phyloP scores from a whole-genome alignment of 495 filamentous ascomycete genomes.

The Immersiella caudata region DNA sequence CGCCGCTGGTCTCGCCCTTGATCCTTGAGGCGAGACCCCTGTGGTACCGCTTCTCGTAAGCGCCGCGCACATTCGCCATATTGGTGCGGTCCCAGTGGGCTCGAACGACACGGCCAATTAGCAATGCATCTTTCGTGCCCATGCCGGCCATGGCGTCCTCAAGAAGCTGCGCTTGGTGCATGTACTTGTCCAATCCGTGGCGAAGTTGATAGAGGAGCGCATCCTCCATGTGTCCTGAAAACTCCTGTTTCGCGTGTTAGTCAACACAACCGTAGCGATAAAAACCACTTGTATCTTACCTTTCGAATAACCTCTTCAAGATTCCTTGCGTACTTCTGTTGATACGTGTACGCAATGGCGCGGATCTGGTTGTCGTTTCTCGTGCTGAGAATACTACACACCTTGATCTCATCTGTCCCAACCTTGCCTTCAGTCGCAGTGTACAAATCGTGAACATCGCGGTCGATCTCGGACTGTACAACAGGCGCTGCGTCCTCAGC shows the following conservation, averaged over 20 bases:
- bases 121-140: slow-evolving; percentile 81
- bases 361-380: slow-evolving; percentile 78
- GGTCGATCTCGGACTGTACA: slow-evolving; percentile 67
- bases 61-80: slow-evolving; percentile 71
- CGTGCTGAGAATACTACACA: slow-evolving; percentile 73
- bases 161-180: slow-evolving; percentile 76
- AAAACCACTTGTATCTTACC: slow-evolving; percentile 38
- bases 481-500: slow-evolving; percentile 76
- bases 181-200: slow-evolving; percentile 75
- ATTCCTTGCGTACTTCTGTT: slow-evolving; percentile 61
- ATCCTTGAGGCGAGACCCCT: slow-evolving; percentile 66
- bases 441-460: slow-evolving; percentile 72
- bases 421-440: slow-evolving; percentile 69
- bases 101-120: slow-evolving; percentile 74
- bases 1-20: slow-evolving; percentile 80
- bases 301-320: slow-evolving; percentile 73
- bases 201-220: slow-evolving; percentile 78
- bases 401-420: slow-evolving; percentile 73
- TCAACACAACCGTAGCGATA: neutral
- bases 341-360: slow-evolving; percentile 74
- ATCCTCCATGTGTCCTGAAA: slow-evolving; percentile 89
- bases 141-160: slow-evolving; percentile 85
- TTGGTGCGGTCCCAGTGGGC: slow-evolving; percentile 77
- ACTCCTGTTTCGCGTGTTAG: slow-evolving; percentile 54
- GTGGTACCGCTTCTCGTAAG: slow-evolving; percentile 67